These are phyloP conservation scores for Termitomyces eurrhizus DNA, from an alignment of 768 basidiomycete genomes.

Conservation along the genomic window DNA sequence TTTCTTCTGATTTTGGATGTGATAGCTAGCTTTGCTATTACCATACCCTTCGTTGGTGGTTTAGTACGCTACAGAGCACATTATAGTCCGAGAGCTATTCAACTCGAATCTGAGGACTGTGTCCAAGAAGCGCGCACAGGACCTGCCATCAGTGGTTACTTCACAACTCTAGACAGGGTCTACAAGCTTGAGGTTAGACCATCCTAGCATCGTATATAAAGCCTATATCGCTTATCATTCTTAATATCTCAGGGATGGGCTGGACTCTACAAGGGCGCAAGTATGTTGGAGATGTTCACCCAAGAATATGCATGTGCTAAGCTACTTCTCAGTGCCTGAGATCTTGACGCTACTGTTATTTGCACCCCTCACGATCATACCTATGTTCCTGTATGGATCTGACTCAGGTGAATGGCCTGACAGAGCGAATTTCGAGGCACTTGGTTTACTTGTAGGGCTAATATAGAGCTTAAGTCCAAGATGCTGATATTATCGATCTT, in stretches of 20 bases:
- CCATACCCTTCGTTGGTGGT: constrained; percentile 59
- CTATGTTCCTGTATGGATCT: constrained; percentile 1
- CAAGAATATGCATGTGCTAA: not conserved
- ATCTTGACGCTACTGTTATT: not conserved
- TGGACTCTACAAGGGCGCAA: constrained; percentile 78
- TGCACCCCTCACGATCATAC: not conserved
- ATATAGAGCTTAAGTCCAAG: not conserved
- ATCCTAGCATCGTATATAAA: constrained; percentile 10
- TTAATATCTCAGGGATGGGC: constrained; percentile 42
- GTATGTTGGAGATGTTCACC: constrained; percentile 22
- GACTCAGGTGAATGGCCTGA: not conserved
- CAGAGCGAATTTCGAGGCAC: not conserved
- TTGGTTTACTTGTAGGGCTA: not conserved
- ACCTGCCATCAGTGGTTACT: constrained; percentile 65
- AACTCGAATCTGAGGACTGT: constrained; percentile 61
- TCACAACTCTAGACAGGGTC: constrained; percentile 67
- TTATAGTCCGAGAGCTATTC: constrained; percentile 78
- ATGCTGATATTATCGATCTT: not conserved
- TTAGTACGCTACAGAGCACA: constrained; percentile 76
- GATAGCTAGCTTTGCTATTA: constrained; percentile 42
- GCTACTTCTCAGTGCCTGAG: constrained; percentile 3
- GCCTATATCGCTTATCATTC: not conserved
- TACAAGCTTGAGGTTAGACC: constrained; percentile 60
- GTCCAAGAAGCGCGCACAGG: constrained; percentile 47
- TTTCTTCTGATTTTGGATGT: not conserved